Percentiles rank a stretch among this genome's conserved stretches.
Conservation (phyloP, 2,329 filamentous ascomycete genomes). For the Exophiala sp. region DNA sequence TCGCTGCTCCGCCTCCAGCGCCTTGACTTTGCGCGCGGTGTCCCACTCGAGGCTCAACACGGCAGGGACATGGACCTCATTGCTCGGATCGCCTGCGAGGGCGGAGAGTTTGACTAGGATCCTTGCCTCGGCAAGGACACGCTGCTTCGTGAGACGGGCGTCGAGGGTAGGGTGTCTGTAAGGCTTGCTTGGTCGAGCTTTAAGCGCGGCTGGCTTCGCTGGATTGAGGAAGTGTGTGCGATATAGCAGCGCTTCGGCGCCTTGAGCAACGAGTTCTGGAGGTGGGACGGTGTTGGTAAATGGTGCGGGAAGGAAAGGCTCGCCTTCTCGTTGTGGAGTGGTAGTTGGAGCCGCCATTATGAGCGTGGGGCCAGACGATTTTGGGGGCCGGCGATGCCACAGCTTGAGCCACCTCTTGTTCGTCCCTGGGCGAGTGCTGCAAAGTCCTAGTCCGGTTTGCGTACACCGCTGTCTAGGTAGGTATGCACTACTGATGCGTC, state of each 20-base stretch:
- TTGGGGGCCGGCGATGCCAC: too few relatives aligned
- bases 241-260: conserved; percentile 93
- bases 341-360: not conserved
- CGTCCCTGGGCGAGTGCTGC: too few relatives aligned
- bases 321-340: not conserved
- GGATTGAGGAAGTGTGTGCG: conserved; percentile 74
- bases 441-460: too few relatives aligned
- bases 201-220: conserved; percentile 70
- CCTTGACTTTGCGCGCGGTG: conserved; percentile 34
- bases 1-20: conserved; percentile 51
- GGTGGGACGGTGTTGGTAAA: conserved; percentile 61
- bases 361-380: not conserved
- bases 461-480: too few relatives aligned
- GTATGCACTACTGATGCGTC: too few relatives aligned
- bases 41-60: conserved; percentile 67
- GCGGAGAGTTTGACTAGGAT: conserved; percentile 72
- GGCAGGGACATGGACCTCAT: conserved; percentile 70
- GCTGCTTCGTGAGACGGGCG: conserved; percentile 76
- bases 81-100: conserved; percentile 2
- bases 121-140: conserved; percentile 83
- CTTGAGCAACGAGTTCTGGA: conserved; percentile 77
- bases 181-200: conserved; percentile 84
- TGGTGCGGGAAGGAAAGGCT: conserved; percentile 55
- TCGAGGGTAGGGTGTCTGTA: conserved; percentile 92
- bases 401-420: too few relatives aligned